A percentile compares a stretch with the other conserved stretches of the same genome.
These are phyloP conservation scores for Tricholoma hemisulphureum DNA, from an alignment of 768 basidiomycete species.

Conservation along the genomic window DNA sequence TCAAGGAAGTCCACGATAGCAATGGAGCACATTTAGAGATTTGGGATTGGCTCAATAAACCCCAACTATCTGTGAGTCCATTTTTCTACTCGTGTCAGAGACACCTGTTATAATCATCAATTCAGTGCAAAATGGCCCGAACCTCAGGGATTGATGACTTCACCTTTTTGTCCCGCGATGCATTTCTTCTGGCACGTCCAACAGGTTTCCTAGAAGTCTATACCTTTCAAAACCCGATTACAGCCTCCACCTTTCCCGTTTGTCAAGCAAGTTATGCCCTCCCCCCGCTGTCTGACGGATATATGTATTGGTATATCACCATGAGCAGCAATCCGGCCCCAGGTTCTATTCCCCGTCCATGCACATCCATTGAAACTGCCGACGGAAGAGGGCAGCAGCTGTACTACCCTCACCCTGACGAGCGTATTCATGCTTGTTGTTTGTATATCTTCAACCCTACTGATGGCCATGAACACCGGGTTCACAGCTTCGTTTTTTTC, in stretches of 20 bases:
- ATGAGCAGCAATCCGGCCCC: constrained; percentile 53
- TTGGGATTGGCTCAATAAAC: constrained; percentile 48
- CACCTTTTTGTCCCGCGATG: constrained; percentile 43
- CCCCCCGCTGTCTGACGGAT: constrained; percentile 42
- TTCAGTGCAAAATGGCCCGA: constrained; percentile 42
- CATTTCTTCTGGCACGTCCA: constrained; percentile 48
- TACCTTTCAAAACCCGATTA: constrained; percentile 40
- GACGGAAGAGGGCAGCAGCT: constrained; percentile 26
- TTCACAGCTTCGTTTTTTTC: constrained; percentile 52
- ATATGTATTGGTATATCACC: constrained; percentile 53
- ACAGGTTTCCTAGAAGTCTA: constrained; percentile 50
- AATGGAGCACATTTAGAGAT: constrained; percentile 47
- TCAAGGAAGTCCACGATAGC: constrained; percentile 44
- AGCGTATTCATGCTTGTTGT: constrained; percentile 51
- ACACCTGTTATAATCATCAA: background rate
- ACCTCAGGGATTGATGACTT: constrained; percentile 52
- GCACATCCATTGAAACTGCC: constrained; percentile 11
- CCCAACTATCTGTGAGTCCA: constrained; percentile 40
- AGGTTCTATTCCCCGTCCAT: constrained; percentile 34
- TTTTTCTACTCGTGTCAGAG: background rate
- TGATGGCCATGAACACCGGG: constrained; percentile 34
- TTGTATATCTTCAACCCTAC: constrained; percentile 45
- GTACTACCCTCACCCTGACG: constrained; percentile 46
- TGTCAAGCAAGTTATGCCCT: constrained; percentile 40
- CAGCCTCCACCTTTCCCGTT: constrained; percentile 27